Evolutionary conservation across 305 asterid genomes (phyloP).

Genomic region (Fraxinus greggii): DNA sequence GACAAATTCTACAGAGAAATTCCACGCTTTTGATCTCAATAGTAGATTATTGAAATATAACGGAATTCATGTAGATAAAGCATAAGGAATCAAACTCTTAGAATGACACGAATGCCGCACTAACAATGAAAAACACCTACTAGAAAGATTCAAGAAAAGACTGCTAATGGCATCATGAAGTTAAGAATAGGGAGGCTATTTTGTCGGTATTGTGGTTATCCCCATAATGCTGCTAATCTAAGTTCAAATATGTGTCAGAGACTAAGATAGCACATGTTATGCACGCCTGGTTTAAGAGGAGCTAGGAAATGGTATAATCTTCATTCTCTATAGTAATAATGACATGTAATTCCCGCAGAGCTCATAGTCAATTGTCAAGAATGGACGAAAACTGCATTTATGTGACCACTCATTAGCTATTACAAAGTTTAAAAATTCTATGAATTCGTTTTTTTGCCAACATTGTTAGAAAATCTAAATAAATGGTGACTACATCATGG

Average conservation of each 20-base stretch:
- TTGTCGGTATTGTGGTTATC: slow-evolving; percentile 13
- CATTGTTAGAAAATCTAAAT: background rate
- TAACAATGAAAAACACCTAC: slow-evolving; percentile 19
- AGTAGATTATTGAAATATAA: background rate
- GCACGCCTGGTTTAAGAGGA: slow-evolving; percentile 9
- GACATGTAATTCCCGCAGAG: background rate
- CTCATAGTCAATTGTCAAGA: background rate
- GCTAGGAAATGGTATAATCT: background rate
- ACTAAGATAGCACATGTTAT: background rate
- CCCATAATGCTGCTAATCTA: slow-evolving; percentile 8
- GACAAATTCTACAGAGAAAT: background rate
- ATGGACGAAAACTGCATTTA: background rate
- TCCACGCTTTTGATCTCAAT: background rate
- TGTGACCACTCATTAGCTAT: background rate
- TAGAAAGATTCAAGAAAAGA: slow-evolving; percentile 28
- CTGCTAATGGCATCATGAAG: slow-evolving; percentile 26
- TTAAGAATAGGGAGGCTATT: slow-evolving; percentile 20
- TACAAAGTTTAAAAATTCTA: background rate
- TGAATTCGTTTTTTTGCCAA: background rate
- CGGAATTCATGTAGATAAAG: background rate
- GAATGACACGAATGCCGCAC: slow-evolving; percentile 28
- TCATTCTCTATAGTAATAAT: background rate
- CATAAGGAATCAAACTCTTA: slow-evolving; percentile 29
- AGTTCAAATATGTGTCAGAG: background rate
- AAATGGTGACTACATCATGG: background rate